Evolutionary conservation across 2,329 filamentous ascomycete species (phyloP).

Genomic region (Pseudophaeomoniella oleicola): DNA sequence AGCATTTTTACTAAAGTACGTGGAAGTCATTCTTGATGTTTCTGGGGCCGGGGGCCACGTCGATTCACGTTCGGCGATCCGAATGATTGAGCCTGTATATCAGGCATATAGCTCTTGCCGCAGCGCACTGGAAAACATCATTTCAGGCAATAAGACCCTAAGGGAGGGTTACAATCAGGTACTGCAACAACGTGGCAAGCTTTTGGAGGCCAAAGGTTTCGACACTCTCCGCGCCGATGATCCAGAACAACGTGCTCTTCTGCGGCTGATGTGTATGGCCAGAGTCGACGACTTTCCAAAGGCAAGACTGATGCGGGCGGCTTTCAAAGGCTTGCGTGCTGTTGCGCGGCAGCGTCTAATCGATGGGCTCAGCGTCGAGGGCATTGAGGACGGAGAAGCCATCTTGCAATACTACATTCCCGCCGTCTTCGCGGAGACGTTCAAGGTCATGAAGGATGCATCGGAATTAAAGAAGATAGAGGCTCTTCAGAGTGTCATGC

Average conservation of each 20-base stretch:
- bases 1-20: constrained; percentile 20
- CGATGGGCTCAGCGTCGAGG: constrained; percentile 20
- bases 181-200: constrained; percentile 14
- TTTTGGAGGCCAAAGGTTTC: constrained; percentile 16
- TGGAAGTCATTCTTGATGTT: constrained; percentile 24
- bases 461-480: neutral
- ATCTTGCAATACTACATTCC: constrained; percentile 25
- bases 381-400: constrained; percentile 17
- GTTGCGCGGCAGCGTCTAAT: constrained; percentile 12
- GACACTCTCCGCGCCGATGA: constrained; percentile 12
- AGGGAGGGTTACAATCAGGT: constrained; percentile 20
- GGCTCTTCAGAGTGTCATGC: constrained; percentile 14
- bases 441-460: neutral
- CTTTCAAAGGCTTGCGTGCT: constrained; percentile 13
- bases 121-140: constrained; percentile 16
- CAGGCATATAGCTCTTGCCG: constrained; percentile 17
- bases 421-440: constrained; percentile 6
- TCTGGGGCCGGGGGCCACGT: constrained; percentile 22
- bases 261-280: constrained; percentile 23
- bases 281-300: constrained; percentile 15
- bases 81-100: constrained; percentile 19
- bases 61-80: constrained; percentile 16
- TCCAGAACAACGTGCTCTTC: constrained; percentile 17
- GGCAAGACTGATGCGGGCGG: constrained; percentile 16
- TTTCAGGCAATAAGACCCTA: constrained; percentile 10